Conservation (phyloP, 2,329 filamentous ascomycete genomes). For the Diaporthe citriasiana region DNA sequence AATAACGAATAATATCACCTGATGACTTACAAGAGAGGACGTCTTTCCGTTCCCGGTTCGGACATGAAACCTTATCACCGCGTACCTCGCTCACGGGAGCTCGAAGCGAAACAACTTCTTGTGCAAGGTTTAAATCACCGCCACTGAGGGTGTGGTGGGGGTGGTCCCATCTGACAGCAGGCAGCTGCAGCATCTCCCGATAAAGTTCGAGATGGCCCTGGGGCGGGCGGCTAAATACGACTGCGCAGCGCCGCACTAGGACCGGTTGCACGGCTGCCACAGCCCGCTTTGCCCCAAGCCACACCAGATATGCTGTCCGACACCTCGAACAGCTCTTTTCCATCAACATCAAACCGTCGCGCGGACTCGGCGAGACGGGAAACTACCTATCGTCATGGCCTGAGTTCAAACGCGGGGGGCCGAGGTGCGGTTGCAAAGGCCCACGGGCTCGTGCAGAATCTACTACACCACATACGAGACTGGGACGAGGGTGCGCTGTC, state of each 20-base stretch:
- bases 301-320: conserved; percentile 7
- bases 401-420: neutral
- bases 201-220: conserved; percentile 27
- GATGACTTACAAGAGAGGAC: neutral
- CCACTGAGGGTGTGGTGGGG: neutral
- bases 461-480: neutral
- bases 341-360: conserved; percentile 27
- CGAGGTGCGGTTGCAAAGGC: neutral
- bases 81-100: conserved; percentile 8
- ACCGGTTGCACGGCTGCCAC: conserved; percentile 33
- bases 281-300: conserved; percentile 23
- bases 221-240: conserved; percentile 15
- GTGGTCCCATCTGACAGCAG: conserved; percentile 31
- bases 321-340: neutral
- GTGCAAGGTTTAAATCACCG: neutral
- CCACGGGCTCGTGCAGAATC: conserved; percentile 13
- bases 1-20: conserved; percentile 21
- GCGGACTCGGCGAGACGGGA: conserved; percentile 11
- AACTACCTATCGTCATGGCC: conserved; percentile 22
- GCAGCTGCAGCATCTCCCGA: conserved; percentile 33
- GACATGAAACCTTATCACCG: neutral
- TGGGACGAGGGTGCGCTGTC: neutral
- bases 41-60: neutral
- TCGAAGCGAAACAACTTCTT: neutral
- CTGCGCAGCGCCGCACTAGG: conserved; percentile 21